Percentiles rank a stretch among this genome's conserved stretches.
These are phyloP conservation scores for Trichoderma polysporum DNA, from an alignment of 2,329 filamentous ascomycete species.

Conservation along the genomic window DNA sequence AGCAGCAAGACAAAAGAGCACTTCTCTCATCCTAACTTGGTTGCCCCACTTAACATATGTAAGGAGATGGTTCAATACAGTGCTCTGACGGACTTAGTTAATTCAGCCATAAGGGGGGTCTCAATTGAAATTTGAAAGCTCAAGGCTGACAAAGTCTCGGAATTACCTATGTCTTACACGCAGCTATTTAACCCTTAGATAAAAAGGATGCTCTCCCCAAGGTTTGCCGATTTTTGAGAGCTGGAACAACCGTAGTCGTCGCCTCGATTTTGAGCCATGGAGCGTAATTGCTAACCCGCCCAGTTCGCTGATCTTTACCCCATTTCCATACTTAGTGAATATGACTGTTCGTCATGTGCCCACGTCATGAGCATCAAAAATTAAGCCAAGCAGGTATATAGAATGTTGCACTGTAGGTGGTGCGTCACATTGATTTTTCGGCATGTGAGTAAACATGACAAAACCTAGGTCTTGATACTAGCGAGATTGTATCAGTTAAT, in stretches of 20 bases:
- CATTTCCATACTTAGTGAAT: neutral
- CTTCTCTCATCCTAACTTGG: neutral
- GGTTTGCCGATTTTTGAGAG: neutral
- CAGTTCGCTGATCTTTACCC: constrained; percentile 9
- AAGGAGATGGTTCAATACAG: neutral
- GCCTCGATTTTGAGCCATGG: neutral
- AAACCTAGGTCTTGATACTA: neutral
- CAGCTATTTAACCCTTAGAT: neutral
- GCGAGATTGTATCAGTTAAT: neutral
- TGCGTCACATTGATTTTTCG: neutral
- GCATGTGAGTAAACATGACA: neutral
- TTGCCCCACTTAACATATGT: neutral
- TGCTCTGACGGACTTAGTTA: neutral
- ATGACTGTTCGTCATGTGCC: constrained; percentile 10
- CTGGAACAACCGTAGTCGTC: neutral
- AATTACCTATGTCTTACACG: no score
- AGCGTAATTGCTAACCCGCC: neutral
- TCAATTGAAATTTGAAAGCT: neutral
- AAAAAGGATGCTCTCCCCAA: neutral
- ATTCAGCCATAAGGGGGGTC: no score
- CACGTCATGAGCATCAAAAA: constrained; percentile 1
- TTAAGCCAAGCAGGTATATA: neutral
- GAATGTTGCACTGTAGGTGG: neutral
- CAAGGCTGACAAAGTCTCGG: no score
- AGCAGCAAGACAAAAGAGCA: neutral